A percentile compares a stretch with the other conserved stretches of the same genome.
phyloP scores from a whole-genome alignment of 2,329 filamentous ascomycete species.

The Fusarium multiceps region DNA sequence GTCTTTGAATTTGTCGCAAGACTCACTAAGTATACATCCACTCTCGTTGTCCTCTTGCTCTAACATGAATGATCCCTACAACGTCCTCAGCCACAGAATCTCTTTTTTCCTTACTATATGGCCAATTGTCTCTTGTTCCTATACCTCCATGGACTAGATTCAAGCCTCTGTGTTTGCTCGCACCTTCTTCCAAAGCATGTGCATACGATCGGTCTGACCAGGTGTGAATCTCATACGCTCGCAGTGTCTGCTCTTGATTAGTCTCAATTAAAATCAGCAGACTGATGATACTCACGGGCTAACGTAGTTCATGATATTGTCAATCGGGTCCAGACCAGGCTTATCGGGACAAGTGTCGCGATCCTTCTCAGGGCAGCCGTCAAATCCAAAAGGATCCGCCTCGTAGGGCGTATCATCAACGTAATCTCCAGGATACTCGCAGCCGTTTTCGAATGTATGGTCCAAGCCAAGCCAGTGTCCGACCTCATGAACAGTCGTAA shows the following conservation, averaged over 20 bases:
- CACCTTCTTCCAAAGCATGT: slow-evolving; percentile 25
- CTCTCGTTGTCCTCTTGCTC: background rate
- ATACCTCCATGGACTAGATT: fast-evolving
- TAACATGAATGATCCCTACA: fast-evolving
- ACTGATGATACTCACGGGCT: background rate
- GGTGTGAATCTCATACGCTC: slow-evolving; percentile 14
- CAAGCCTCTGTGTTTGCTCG: background rate
- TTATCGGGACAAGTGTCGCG: slow-evolving; percentile 19
- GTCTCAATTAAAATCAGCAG: background rate
- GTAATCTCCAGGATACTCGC: slow-evolving; percentile 20
- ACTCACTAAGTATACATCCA: fast-evolving
- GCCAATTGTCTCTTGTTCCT: fast-evolving
- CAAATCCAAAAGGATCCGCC: background rate
- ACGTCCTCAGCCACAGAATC: background rate
- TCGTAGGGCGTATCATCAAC: slow-evolving; percentile 28
- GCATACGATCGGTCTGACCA: slow-evolving; percentile 24
- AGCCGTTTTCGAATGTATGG: slow-evolving; percentile 29
- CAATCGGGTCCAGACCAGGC: slow-evolving; percentile 16
- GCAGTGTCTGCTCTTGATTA: slow-evolving; percentile 3
- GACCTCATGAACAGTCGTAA: slow-evolving; percentile 16
- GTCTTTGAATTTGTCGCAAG: fast-evolving
- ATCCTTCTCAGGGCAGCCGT: background rate
- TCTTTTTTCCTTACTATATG: fast-evolving
- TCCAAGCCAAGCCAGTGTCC: slow-evolving; percentile 29
- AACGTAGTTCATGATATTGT: slow-evolving; percentile 29